Base-by-base conservation (phyloP, 331 rosid genomes). In the Telfairia occidentalis region DNA sequence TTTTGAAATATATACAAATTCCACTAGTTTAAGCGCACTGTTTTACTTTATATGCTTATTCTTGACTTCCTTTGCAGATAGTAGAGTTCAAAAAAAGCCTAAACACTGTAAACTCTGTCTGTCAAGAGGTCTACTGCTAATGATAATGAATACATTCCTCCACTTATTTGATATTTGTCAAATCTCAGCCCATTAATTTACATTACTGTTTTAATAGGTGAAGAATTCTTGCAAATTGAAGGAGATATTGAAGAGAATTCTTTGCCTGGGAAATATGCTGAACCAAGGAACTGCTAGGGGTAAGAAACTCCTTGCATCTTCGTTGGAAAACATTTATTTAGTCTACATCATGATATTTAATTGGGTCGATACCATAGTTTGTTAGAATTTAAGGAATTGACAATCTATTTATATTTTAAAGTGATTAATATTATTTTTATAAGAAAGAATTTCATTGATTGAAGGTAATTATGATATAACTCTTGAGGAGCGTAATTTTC, bases 211-310 rank as follows among this genome's bases (percentile, higher is more conserved):
- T 65, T 75, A 80, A 75, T 71, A 95, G 99, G 97, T 92, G 23
- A 87, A 93, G 34, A 87, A 53, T 43, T 95, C 97, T 65, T 28
- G 42, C 74, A 92, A 92, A 82, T 82, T 95, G 80, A 95, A 95
- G 88, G 97, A 92, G 57, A 87, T 95, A 71, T 78, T 92, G 97
- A 86, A 85, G 84, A 89, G 83, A 79, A 95, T 95, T 80, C 96
- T 92, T 46, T 90, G 77, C 79, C 83, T 95, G 81, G 99, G 99
- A 29, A 95, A 95, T 79, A 87, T 92, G 59, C 82, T 95, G 81
- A 95, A 95, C 84, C 97, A 95, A 83, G 99, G 99, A 86, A 95
- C 97, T 49, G 99, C 99, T 32, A 92, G 99, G 88, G 99, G 99
- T 89, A 80, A 77, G 90, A 78, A 71, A 43, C 12, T 28, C 46